These are phyloP conservation scores for Boletus fagicola DNA, from an alignment of 768 basidiomycete species.

Conservation along the genomic window DNA sequence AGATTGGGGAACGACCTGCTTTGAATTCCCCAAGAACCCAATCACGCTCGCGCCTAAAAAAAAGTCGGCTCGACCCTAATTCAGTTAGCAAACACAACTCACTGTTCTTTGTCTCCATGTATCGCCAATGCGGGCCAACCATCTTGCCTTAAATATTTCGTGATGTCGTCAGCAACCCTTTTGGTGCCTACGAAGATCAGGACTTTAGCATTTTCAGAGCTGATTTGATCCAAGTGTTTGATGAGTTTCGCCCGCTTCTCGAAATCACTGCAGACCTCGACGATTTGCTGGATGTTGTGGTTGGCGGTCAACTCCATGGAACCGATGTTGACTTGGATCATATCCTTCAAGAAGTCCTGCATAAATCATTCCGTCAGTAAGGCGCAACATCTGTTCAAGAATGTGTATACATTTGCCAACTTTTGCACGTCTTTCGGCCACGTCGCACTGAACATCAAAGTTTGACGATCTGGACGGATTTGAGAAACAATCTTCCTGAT, in stretches of 20 bases:
- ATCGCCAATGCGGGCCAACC: conserved; percentile 99
- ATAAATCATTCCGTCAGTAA: conserved; percentile 5
- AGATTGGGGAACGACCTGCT: conserved; percentile 93
- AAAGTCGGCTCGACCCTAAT: not conserved
- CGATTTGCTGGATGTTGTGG: conserved; percentile 94
- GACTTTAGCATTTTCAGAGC: conserved; percentile 95
- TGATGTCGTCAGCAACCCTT: conserved; percentile 96
- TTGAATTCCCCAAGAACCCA: conserved; percentile 99
- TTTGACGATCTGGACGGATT: conserved; percentile 97
- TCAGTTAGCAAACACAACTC: conserved; percentile 32
- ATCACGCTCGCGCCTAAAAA: conserved; percentile 86
- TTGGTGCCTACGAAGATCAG: conserved; percentile 98
- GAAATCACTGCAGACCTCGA: conserved; percentile 96
- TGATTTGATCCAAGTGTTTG: conserved; percentile 96
- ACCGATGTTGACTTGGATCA: conserved; percentile 98
- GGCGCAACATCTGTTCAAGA: not conserved
- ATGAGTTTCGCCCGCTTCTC: conserved; percentile 96
- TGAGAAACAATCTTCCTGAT: conserved; percentile 97
- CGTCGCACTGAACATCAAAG: conserved; percentile 98
- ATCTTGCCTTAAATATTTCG: conserved; percentile 95
- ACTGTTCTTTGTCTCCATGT: conserved; percentile 99
- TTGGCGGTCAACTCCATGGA: conserved; percentile 98
- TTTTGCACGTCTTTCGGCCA: conserved; percentile 99
- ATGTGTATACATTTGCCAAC: conserved; percentile 69
- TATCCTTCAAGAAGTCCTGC: conserved; percentile 93